phyloP scores from a whole-genome alignment of 73 alveolate species.

The Tetrahymena borealis region DNA sequence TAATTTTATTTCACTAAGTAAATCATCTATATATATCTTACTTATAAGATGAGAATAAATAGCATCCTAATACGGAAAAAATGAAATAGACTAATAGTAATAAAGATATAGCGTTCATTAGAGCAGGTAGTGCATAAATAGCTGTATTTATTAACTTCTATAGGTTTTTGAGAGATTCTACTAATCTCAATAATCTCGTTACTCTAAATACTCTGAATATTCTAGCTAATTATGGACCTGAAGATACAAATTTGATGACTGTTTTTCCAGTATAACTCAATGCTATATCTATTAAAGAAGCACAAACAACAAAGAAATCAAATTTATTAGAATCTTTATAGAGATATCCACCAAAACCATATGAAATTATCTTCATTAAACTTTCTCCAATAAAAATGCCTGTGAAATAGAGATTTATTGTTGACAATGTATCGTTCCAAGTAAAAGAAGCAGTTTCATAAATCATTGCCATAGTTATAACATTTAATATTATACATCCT shows the following conservation, averaged over 20 bases:
- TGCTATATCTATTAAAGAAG: conserved; percentile 73
- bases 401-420: conserved; percentile 65
- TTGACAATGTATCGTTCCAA: conserved; percentile 39
- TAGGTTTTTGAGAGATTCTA: conserved; percentile 73
- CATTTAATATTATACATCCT: conserved; percentile 67
- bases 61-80: conserved; percentile 87
- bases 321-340: conserved; percentile 83
- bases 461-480: conserved; percentile 69
- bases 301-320: conserved; percentile 90
- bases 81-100: conserved; percentile 78
- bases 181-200: conserved; percentile 72
- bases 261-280: conserved; percentile 61
- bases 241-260: conserved; percentile 45
- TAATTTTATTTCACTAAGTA: neutral
- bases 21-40: neutral
- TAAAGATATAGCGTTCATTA: conserved; percentile 76
- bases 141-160: conserved; percentile 67
- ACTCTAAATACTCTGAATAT: conserved; percentile 88
- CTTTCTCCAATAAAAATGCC: conserved; percentile 76
- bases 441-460: conserved; percentile 59
- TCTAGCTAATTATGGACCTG: conserved; percentile 86
- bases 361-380: conserved; percentile 70
- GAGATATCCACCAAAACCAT: conserved; percentile 68
- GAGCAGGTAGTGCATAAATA: conserved; percentile 76
- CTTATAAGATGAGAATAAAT: conserved; percentile 53